Evolutionary conservation across 2,329 filamentous ascomycete species (phyloP), one percentile per base, ranked within the genome.

Genomic region (Tolypocladium album): DNA sequence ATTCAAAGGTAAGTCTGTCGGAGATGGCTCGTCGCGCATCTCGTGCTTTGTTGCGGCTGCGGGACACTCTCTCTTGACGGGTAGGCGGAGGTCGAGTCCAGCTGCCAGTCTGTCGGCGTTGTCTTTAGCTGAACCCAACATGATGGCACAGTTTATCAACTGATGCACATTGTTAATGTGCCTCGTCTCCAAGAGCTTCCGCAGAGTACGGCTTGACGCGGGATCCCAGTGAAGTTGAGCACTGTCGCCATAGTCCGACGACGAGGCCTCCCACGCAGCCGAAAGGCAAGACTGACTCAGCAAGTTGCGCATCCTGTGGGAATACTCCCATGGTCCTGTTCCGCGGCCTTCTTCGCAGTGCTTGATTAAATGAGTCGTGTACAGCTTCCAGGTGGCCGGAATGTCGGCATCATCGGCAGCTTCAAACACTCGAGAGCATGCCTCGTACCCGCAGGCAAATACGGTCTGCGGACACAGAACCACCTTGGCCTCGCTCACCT

Each of bases 361-460:
- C 62, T 77, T 77, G 42, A 77, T 73, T 31, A 80, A 72, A 60
- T 80, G 78, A 53, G 71, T 67, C 39, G 79, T 76, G 63, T 78
- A 80, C 53, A 78, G 74, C 64, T 77, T 76, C 58, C 78, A 76
- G 1, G 70, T 72, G 2, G 71, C 66, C 11, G 69, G 66, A 17
- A 72, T 72, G 22, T 79, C 74, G 22, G 70, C 69, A 52, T 78
- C 76, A 34, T 69, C 70, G 11, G 70, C 63, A 0, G 77, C 73
- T 63, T 79, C 78, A 45, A 78, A 76, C 2, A 80, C 72, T n/a
- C 74, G 68, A 13, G 68, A 63, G 62, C 78, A 80, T 57, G 73
- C 73, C 59, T 75, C 72, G 60, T 79, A 80, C 13, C 78, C 78
- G 62, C 78, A 80, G 22, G 77, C 78, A 61, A 79, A 80, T 27